Evolutionary conservation across 108 stramenopile genomes (phyloP).

Genomic region (Cyclotella atomus): DNA sequence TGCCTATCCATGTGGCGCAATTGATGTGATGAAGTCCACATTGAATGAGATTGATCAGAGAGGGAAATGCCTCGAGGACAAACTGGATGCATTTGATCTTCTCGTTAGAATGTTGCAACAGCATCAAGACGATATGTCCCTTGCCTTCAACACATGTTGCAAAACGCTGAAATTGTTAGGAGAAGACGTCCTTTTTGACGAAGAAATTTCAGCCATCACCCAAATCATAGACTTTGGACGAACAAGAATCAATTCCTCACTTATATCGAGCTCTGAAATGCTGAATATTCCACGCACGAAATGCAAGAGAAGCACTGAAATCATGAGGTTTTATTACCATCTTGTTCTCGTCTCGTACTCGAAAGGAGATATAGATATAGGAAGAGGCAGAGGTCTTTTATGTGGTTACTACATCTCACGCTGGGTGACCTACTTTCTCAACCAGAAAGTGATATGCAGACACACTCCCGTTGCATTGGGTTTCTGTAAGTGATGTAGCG

Average conservation of each 20-base stretch:
- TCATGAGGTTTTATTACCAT: slow-evolving; percentile 31
- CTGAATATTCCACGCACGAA: slow-evolving; percentile 23
- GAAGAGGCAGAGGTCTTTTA: background rate
- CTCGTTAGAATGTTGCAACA: background rate
- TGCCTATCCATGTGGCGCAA: slow-evolving; percentile 5
- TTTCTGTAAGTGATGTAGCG: too few species aligned
- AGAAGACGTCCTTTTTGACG: slow-evolving; percentile 23
- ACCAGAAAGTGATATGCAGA: slow-evolving; percentile 19
- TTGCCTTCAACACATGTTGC: slow-evolving; percentile 24
- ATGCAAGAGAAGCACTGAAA: background rate
- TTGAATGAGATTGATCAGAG: slow-evolving; percentile 12
- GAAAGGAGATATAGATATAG: background rate
- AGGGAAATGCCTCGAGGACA: slow-evolving; percentile 34
- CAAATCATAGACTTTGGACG: slow-evolving; percentile 1
- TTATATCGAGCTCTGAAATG: slow-evolving; percentile 8
- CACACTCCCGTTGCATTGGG: slow-evolving; percentile 19
- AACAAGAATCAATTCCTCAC: slow-evolving; percentile 2
- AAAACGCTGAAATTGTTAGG: slow-evolving; percentile 32
- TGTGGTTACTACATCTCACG: slow-evolving; percentile 1
- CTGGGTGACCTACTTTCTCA: slow-evolving; percentile 12
- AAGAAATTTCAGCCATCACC: background rate
- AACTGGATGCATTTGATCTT: slow-evolving; percentile 38
- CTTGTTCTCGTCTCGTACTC: background rate
- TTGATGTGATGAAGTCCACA: background rate
- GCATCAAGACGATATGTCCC: background rate